A percentile compares a stretch with the other conserved stretches of the same genome.
These are phyloP conservation scores for Ramalina peruviana DNA, from an alignment of 495 filamentous ascomycete species.

Conservation along the genomic window DNA sequence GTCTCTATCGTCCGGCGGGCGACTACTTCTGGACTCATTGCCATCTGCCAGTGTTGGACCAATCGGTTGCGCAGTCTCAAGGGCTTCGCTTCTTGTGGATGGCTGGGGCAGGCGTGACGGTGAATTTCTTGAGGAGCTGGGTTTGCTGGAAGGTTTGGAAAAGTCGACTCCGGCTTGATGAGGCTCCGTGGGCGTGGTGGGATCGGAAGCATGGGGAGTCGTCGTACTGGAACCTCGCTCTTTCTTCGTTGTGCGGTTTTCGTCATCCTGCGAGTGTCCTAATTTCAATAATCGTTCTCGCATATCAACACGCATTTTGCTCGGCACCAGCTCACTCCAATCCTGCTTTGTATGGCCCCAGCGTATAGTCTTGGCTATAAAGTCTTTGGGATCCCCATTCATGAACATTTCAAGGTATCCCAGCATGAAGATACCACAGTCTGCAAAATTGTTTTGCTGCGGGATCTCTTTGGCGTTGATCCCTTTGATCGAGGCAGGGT, in stretches of 20 bases:
- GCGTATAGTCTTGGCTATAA: constrained; percentile 41
- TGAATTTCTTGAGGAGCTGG: not conserved
- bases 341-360: constrained; percentile 35
- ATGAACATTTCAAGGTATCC: constrained; percentile 75
- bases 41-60: not conserved
- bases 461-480: constrained; percentile 61
- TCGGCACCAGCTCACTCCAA: constrained; percentile 41
- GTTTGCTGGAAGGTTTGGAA: not conserved
- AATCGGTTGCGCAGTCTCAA: constrained; percentile 1
- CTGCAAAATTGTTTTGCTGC: constrained; percentile 66
- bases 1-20: not conserved
- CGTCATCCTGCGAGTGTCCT: constrained; percentile 31
- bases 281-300: constrained; percentile 37
- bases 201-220: not conserved
- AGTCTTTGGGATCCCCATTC: constrained; percentile 43
- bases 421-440: constrained; percentile 79
- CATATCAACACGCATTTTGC: constrained; percentile 36
- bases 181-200: not conserved
- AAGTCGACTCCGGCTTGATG: not conserved
- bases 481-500: constrained; percentile 37
- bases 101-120: not conserved
- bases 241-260: constrained; percentile 8
- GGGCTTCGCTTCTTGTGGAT: not conserved
- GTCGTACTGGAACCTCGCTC: not conserved
- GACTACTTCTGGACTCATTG: not conserved